phyloP scores from a whole-genome alignment of 768 basidiomycete genomes.

The Lentinus brumalis region DNA sequence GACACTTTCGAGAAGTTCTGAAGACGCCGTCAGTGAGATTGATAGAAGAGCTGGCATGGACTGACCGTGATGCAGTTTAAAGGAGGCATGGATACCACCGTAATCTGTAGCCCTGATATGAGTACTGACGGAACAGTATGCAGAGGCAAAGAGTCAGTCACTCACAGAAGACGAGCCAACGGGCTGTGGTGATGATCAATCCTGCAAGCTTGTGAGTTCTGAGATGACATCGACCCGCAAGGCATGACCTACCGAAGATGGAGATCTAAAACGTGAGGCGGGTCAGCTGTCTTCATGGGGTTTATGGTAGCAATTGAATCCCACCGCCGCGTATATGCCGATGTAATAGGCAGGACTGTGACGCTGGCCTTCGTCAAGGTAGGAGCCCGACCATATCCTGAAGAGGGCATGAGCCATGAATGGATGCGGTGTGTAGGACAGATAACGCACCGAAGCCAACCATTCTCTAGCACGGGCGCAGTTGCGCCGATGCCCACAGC shows the following conservation, averaged over 20 bases:
- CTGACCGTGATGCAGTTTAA: conserved; percentile 69
- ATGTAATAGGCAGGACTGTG: conserved; percentile 57
- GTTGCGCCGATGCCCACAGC: conserved; percentile 40
- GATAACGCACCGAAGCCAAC: conserved; percentile 42
- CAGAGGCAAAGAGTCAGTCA: conserved; percentile 4
- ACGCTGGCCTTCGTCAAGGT: conserved; percentile 22
- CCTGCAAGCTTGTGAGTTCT: conserved; percentile 39
- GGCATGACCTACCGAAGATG: too few relatives aligned
- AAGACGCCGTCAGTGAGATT: background rate
- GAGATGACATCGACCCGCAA: too few relatives aligned
- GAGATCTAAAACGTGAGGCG: too few relatives aligned
- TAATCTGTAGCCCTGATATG: conserved; percentile 39
- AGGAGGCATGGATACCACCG: conserved; percentile 77
- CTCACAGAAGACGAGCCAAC: conserved; percentile 78
- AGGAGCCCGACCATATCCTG: conserved; percentile 44
- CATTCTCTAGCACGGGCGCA: conserved; percentile 49
- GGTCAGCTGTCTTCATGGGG: background rate
- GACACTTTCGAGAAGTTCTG: conserved; percentile 72
- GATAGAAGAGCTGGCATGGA: background rate
- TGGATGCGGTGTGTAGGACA: conserved; percentile 18
- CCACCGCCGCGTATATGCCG: conserved; percentile 66
- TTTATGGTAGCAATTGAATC: conserved; percentile 13
- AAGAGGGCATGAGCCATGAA: background rate
- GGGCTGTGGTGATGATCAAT: conserved; percentile 56
- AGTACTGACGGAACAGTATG: background rate